phyloP scores from a whole-genome alignment of 2,329 filamentous ascomycete species.

The Diplodia mutila region DNA sequence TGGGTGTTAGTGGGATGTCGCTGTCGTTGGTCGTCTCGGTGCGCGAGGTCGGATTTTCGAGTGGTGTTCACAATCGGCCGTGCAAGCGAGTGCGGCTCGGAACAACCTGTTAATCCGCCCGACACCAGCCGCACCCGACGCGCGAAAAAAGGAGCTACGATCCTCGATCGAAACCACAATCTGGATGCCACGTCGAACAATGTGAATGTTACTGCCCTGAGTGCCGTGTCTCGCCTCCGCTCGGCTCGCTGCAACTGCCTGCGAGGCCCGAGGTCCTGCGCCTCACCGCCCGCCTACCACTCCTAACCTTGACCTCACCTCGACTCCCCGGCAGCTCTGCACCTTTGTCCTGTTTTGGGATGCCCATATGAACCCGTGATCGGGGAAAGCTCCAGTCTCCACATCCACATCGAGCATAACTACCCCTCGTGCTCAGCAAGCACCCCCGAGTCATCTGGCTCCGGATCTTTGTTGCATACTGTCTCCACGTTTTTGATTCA shows the following conservation, averaged over 20 bases:
- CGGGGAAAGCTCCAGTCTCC: not conserved
- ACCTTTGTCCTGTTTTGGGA: not conserved
- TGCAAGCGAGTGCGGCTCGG: slow-evolving; percentile 22
- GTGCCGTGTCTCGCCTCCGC: not conserved
- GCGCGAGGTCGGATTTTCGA: slow-evolving; percentile 24
- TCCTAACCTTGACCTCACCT: not conserved
- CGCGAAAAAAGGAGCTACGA: slow-evolving; percentile 16
- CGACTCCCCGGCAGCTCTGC: not conserved
- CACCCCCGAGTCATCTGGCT: not conserved
- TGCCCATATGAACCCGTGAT: not conserved
- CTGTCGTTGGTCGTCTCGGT: slow-evolving; percentile 27
- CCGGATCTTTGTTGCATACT: too few relatives aligned
- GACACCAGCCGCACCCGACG: slow-evolving; percentile 17
- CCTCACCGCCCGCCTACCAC: not conserved
- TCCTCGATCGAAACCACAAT: not conserved
- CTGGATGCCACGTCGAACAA: slow-evolving; percentile 7
- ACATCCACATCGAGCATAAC: not conserved
- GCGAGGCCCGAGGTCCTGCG: not conserved
- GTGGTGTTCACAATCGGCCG: slow-evolving; percentile 18
- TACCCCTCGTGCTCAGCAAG: not conserved
- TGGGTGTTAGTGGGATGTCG: slow-evolving; percentile 27
- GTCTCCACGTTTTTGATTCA: not conserved
- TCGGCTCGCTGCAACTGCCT: too few relatives aligned
- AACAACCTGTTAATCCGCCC: slow-evolving; percentile 2
- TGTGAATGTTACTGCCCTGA: too few relatives aligned